Evolutionary conservation across 305 asterid genomes (phyloP), one percentile per base, ranked within the genome.

Genomic region (Fraxinus paxiana): DNA sequence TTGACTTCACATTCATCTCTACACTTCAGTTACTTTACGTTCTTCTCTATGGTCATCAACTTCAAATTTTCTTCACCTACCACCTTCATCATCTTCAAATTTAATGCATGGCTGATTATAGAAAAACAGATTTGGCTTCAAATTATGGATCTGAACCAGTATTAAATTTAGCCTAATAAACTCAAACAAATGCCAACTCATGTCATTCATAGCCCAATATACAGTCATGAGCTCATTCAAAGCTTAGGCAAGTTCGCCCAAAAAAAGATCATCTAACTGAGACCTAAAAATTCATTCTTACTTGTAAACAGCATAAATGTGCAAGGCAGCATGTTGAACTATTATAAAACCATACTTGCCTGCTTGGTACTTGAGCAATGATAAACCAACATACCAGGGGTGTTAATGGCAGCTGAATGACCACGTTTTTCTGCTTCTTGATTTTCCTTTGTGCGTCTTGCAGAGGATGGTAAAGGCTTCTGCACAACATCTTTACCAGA

Each of bases 341-440:
- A 61, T 48, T 46, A 78, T 41, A 41, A 38, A 28, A 76, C 35
- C 73, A 61, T 4, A 59, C 70, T 7, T 20, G 70, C 3, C 70
- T 20, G 12, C 71, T 61, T 61, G 35, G 5, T 69, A 67, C 85
- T 75, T n/a, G 48, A 38, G 74, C 26, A 83, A 46, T 37, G 22
- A 61, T 28, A 79, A 77, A 69, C 74, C 17, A 84, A 87, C 89
- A 65, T 85, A 95, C 98, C 95, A 77, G 93, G 89, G 41, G 87
- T 83, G 78, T 82, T 77, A 67, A 76, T 77, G 81, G 94, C 82
- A 82, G 88, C 67, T 46, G 94, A 87, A 73, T 87, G 82, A 71
- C 89, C 90, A 85, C 91, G 80, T 83, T 88, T 94, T 78, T 92
- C 97, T 3, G 89, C 84, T 81, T 91, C 96, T 82, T 86, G 97